Percentiles rank a stretch among this genome's conserved stretches.
These are phyloP conservation scores for Lentinula edodes DNA, from an alignment of 768 basidiomycete species.

Conservation along the genomic window DNA sequence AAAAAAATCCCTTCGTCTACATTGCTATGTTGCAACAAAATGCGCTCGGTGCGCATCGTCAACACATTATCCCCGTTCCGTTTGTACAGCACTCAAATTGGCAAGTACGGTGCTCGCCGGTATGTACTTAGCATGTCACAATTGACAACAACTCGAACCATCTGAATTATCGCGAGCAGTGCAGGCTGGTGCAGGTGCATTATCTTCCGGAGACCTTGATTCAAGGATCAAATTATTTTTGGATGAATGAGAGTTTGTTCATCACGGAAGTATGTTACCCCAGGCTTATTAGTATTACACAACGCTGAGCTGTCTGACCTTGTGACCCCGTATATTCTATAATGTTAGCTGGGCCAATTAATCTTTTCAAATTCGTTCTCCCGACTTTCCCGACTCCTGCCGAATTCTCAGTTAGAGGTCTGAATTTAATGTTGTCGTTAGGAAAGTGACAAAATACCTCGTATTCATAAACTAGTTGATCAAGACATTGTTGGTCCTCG, in stretches of 20 bases:
- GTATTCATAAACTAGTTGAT: background rate
- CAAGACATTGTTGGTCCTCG: background rate
- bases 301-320: background rate
- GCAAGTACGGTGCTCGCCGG: background rate
- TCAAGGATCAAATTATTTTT: background rate
- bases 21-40: background rate
- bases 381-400: background rate
- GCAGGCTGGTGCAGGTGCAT: background rate
- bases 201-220: background rate
- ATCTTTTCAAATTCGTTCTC: too few relatives aligned
- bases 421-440: background rate
- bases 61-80: background rate
- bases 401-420: background rate
- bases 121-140: background rate
- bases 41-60: background rate
- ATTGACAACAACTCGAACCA: background rate
- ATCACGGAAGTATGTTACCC: background rate
- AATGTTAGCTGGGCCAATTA: too few relatives aligned
- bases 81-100: background rate
- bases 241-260: background rate
- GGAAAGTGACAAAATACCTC: too few relatives aligned
- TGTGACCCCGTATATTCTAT: background rate
- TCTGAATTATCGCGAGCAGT: background rate
- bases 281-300: background rate
- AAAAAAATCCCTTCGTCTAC: background rate